phyloP scores from a whole-genome alignment of 208 protist species.

The Herpetomonas muscarum region DNA sequence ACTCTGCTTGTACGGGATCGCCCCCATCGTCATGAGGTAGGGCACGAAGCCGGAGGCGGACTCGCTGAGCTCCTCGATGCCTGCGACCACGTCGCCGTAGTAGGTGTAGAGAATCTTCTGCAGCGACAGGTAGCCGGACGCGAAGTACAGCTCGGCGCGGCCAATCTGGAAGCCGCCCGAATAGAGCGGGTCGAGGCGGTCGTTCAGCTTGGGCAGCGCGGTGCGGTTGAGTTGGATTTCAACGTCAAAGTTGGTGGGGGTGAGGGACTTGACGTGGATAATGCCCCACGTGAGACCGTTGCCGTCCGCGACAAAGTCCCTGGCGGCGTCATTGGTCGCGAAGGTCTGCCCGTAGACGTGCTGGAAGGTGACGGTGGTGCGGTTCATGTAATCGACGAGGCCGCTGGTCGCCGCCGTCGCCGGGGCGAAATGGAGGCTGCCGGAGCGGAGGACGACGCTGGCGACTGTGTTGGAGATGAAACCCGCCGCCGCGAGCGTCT shows the following conservation, averaged over 20 bases:
- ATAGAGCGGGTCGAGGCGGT: conserved; percentile 12
- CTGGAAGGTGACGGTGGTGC: conserved; percentile 12
- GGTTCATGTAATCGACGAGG: conserved; percentile 16
- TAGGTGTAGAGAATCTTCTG: conserved; percentile 29
- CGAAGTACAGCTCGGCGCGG: conserved; percentile 32
- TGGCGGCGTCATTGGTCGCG: conserved; percentile 18
- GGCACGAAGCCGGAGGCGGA: conserved; percentile 57
- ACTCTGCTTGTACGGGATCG: conserved; percentile 14
- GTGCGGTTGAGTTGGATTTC: conserved; percentile 29
- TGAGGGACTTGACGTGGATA: conserved; percentile 16
- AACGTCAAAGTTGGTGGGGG: conserved; percentile 23
- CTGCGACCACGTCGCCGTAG: conserved; percentile 22
- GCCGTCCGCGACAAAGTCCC: conserved; percentile 3
- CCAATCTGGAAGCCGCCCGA: conserved; percentile 18
- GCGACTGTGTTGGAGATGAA: conserved; percentile 3
- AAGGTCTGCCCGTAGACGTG: conserved; percentile 32
- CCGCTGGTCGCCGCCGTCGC: conserved; percentile 8
- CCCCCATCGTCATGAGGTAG: conserved; percentile 4
- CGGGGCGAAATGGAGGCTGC: conserved; percentile 29
- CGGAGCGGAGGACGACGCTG: conserved; percentile 14
- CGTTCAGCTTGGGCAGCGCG: conserved; percentile 19
- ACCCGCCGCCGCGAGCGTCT: not conserved
- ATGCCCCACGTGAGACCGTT: conserved; percentile 26
- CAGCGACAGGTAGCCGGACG: conserved; percentile 36
- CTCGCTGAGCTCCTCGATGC: conserved; percentile 81